Evolutionary conservation across 2,329 filamentous ascomycete species (phyloP), one percentile per base, ranked within the genome.

Genomic region (Sporothrix dimorphospora): DNA sequence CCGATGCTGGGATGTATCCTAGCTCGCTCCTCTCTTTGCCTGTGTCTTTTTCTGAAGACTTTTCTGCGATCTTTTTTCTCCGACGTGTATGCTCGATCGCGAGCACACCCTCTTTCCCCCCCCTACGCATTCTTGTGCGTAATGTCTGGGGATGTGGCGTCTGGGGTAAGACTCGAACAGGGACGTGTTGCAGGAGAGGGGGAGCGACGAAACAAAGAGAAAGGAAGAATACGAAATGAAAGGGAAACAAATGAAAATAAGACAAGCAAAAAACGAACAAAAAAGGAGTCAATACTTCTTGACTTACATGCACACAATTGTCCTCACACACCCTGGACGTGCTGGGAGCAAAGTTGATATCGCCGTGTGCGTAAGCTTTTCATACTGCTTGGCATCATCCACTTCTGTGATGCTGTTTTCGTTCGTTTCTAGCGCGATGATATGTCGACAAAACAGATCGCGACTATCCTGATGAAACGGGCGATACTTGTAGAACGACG

Each of bases 101-200:
- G 38, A 45, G n/a, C 34, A 27, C 59, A 27, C 34, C 59, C 40
- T 65, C n/a, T 24, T 5, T 45, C 14, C 16, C 19, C 27, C 30
- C 4, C 21, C 14, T 42, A 57, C 30, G 21, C 19, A 21, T 69
- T 47, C 19, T 51, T 51, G 66, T 69, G 66, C 66, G 27, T 40
- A 53, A 19, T 68, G n/a, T 21, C 66, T 53, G 47, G 66, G 49
- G 66, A 53, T 69, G 66, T 69, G 66, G 66, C 49, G 66, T 69
- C 66, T 55, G 66, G 66, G 49, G 66, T 61, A 61, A 53, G 21
- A 21, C 47, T n/a, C 12, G 61, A 34, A 16, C 30, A 65, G 19
- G 67, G 21, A 34, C 14, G 42, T n/a, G 11, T 24, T 45, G 57
- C 59, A 27, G 59, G 59, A 38, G 38, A 19, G n/a, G 34, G 38